Percentiles rank a stretch among this genome's conserved stretches.
Conservation (phyloP, 805 yeast species). For the Yarrowia sp. region DNA sequence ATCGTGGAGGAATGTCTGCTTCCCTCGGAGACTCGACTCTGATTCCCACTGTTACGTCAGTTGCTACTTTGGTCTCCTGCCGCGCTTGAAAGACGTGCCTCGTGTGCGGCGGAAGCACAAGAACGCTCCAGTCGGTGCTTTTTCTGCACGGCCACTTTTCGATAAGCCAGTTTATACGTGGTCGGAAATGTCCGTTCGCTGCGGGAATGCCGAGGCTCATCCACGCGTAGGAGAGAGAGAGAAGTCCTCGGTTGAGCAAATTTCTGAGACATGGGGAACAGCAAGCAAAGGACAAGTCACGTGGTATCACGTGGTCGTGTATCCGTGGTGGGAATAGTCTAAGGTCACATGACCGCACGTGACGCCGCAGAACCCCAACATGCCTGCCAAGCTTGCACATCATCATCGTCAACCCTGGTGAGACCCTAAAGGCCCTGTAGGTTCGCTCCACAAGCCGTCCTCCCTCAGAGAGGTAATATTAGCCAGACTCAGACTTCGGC, state of each 20-base stretch:
- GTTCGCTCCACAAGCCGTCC: no score
- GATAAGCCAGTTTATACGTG: not conserved
- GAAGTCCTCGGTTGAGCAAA: not conserved
- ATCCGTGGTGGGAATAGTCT: no score
- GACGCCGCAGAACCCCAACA: no score
- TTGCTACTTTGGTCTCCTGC: no score
- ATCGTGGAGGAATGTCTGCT: no score
- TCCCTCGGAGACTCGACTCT: no score
- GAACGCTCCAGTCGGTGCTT: not conserved
- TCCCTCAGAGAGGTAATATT: not conserved
- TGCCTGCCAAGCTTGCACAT: no score
- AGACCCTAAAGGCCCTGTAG: no score
- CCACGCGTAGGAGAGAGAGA: not conserved
- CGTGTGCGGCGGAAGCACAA: not conserved
- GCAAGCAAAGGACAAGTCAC: not conserved
- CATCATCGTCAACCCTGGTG: no score
- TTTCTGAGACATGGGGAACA: not conserved
- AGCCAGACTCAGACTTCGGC: conserved; percentile 8
- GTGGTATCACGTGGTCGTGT: not conserved
- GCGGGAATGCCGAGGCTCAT: not conserved
- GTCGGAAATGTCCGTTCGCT: not conserved
- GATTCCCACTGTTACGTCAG: no score
- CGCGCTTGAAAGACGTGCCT: no score
- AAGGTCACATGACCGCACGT: not conserved
- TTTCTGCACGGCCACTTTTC: not conserved